These are phyloP conservation scores for Spatholobus suberectus DNA, from an alignment of 306 rosid genomes.

Conservation along the genomic window DNA sequence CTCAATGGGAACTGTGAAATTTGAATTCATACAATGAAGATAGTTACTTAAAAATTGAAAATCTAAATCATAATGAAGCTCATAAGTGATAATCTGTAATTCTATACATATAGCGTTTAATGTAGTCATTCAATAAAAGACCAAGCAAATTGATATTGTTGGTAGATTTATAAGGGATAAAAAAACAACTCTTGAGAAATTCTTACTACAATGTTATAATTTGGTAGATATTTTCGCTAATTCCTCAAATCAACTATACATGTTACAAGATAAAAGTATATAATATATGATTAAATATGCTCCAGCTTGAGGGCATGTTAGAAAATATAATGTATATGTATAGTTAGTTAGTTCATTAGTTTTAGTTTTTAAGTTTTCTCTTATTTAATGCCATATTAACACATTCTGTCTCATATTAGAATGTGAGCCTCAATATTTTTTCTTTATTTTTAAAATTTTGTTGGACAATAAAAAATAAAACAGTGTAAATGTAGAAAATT, in stretches of 20 bases:
- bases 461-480: neutral
- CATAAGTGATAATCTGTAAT: neutral
- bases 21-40: neutral
- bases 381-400: neutral
- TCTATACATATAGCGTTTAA: neutral
- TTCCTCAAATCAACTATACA: neutral
- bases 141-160: neutral
- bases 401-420: neutral
- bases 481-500: neutral
- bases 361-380: neutral
- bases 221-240: neutral
- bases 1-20: neutral
- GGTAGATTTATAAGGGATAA: neutral
- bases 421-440: slow-evolving; percentile 1
- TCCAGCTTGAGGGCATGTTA: neutral
- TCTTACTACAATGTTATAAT: neutral
- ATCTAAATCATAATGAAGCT: neutral
- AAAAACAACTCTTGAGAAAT: neutral
- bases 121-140: neutral
- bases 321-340: neutral
- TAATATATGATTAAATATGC: neutral
- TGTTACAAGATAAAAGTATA: neutral
- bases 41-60: neutral
- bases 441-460: neutral
- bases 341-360: neutral